These are phyloP conservation scores for Schizophyllum amplum DNA, from an alignment of 1,284 basidiomycete species.

Conservation along the genomic window DNA sequence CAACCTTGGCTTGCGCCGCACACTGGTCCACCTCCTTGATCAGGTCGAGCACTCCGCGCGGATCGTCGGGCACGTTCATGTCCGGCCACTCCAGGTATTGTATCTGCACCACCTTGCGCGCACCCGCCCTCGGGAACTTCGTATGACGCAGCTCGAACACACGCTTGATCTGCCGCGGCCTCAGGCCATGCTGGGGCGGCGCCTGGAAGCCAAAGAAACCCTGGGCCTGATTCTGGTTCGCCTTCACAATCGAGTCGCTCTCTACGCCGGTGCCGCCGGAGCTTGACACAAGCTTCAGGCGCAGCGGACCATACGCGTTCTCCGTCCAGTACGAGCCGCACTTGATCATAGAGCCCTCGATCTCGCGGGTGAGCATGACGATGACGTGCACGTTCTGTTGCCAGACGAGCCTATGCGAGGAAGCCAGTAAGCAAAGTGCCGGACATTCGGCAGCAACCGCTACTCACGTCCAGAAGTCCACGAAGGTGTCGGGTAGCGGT, in stretches of 20 bases:
- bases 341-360: conserved; percentile 84
- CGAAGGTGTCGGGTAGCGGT: conserved; percentile 83
- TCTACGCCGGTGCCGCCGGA: conserved; percentile 15
- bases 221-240: background rate
- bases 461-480: conserved; percentile 93
- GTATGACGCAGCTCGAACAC: conserved; percentile 62
- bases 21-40: conserved; percentile 56
- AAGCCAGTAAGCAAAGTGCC: conserved; percentile 1
- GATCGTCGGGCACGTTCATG: conserved; percentile 84
- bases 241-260: background rate
- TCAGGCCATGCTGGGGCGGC: background rate
- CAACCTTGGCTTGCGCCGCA: conserved; percentile 29
- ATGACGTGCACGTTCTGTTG: conserved; percentile 76
- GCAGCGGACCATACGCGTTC: conserved; percentile 63
- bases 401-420: conserved; percentile 55
- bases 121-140: conserved; percentile 46
- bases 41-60: conserved; percentile 64
- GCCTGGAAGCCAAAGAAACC: conserved; percentile 10
- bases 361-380: conserved; percentile 87
- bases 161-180: conserved; percentile 46
- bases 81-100: conserved; percentile 94
- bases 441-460: background rate
- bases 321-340: conserved; percentile 90
- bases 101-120: conserved; percentile 66
- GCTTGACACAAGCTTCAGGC: conserved; percentile 55